A percentile compares a stretch with the other conserved stretches of the same genome.
phyloP scores from a whole-genome alignment of 495 filamentous ascomycete genomes.

The Penicillium paxilli region DNA sequence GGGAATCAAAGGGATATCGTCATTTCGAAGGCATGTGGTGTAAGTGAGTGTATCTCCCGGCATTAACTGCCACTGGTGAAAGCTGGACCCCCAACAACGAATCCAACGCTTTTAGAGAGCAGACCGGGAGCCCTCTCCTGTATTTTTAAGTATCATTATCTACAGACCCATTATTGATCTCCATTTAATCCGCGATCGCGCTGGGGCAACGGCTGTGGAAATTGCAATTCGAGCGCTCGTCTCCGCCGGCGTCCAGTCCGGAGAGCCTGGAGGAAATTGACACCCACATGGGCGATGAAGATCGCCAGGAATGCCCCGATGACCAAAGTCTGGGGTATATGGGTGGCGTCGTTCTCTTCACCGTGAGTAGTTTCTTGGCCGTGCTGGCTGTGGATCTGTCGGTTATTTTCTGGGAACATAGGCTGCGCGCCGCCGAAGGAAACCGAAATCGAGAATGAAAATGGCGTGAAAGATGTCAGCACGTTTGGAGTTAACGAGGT shows the following conservation, averaged over 20 bases:
- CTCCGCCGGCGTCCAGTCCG: slow-evolving; percentile 28
- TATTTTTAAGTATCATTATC: slow-evolving; percentile 12
- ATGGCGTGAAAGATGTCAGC: slow-evolving; percentile 34
- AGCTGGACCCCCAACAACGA: background rate
- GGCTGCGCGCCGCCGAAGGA: slow-evolving; percentile 34
- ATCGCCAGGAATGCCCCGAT: slow-evolving; percentile 36
- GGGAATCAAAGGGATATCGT: background rate
- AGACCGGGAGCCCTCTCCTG: slow-evolving; percentile 17
- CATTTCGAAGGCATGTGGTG: background rate
- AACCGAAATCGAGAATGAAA: slow-evolving; percentile 43
- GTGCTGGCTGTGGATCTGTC: slow-evolving; percentile 1
- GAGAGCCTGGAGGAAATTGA: slow-evolving; percentile 32
- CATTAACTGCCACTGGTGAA: too few relatives aligned
- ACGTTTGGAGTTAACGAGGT: slow-evolving; percentile 28
- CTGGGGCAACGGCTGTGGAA: slow-evolving; percentile 25
- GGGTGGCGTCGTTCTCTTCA: slow-evolving; percentile 18
- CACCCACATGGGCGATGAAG: slow-evolving; percentile 35
- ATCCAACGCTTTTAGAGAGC: background rate
- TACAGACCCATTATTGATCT: background rate
- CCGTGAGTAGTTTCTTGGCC: background rate
- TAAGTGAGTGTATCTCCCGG: background rate
- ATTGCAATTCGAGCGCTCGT: slow-evolving; percentile 22
- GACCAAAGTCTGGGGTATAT: slow-evolving; percentile 38
- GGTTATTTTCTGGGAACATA: slow-evolving; percentile 6
- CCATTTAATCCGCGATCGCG: slow-evolving; percentile 6